Conservation (phyloP, 495 filamentous ascomycete genomes). For the Daldinia caldariorum region DNA sequence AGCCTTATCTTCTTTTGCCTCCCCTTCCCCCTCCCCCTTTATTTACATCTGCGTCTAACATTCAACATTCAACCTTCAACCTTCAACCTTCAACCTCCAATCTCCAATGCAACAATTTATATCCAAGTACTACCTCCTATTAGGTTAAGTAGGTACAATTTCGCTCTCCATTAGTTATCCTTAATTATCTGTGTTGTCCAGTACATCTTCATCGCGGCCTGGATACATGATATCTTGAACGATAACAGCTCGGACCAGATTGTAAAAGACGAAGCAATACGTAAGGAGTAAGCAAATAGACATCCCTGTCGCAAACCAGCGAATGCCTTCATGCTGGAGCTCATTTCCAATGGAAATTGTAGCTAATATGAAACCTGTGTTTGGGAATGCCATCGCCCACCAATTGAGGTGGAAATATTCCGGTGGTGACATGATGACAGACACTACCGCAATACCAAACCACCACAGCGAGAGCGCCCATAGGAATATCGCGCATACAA, state of each 20-base stretch:
- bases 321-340: constrained; percentile 53
- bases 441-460: constrained; percentile 67
- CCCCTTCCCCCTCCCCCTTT: too few species aligned
- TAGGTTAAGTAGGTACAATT: too few species aligned
- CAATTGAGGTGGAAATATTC: constrained; percentile 64
- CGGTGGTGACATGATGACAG: constrained; percentile 59
- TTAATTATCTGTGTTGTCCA: constrained; percentile 28
- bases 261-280: constrained; percentile 65
- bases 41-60: too few species aligned
- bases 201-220: constrained; percentile 70
- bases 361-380: constrained; percentile 65
- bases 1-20: too few species aligned
- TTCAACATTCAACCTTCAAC: too few species aligned
- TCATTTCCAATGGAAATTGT: constrained; percentile 59
- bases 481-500: constrained; percentile 67
- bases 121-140: too few species aligned
- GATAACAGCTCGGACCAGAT: constrained; percentile 63
- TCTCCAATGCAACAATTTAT: background rate
- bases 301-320: constrained; percentile 59
- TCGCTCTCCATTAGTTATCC: background rate
- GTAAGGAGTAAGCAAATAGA: constrained; percentile 63
- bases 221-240: constrained; percentile 70
- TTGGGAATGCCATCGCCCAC: constrained; percentile 69
- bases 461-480: constrained; percentile 79
- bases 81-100: background rate